Conservation (phyloP, 2,329 filamentous ascomycete genomes). For the Mycosphaerella arachidis region DNA sequence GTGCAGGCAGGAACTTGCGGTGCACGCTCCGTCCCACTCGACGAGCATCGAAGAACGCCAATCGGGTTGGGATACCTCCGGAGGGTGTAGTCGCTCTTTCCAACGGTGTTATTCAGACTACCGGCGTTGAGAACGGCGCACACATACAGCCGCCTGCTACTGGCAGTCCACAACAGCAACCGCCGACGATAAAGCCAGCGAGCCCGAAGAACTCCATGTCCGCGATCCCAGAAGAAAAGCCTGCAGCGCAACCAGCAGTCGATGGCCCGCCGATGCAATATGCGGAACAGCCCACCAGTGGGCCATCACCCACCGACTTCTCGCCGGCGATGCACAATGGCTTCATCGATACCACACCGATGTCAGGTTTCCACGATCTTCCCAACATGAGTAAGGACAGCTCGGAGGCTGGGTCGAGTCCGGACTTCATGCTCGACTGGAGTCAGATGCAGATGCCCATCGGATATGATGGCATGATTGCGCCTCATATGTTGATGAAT, state of each 20-base stretch:
- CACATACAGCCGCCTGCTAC: constrained; percentile 5
- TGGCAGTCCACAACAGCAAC: constrained; percentile 4
- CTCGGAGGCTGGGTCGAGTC: constrained; percentile 41
- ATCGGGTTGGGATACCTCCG: constrained; percentile 31
- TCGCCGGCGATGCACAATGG: constrained; percentile 21
- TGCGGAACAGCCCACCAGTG: constrained; percentile 39
- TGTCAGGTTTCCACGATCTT: constrained; percentile 47
- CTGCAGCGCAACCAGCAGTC: constrained; percentile 17
- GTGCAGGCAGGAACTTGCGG: constrained; percentile 46
- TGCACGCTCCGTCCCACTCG: constrained; percentile 47
- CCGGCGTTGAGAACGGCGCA: constrained; percentile 15
- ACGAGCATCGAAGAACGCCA: constrained; percentile 43
- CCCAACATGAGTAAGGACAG: constrained; percentile 35
- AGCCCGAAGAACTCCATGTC: constrained; percentile 26
- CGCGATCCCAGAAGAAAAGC: constrained; percentile 29
- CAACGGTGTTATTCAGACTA: constrained; percentile 19
- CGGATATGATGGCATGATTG: constrained; percentile 41
- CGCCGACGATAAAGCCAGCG: constrained; percentile 32
- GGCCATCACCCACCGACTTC: constrained; percentile 25
- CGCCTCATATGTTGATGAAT: constrained; percentile 44
- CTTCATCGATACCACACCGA: constrained; percentile 42
- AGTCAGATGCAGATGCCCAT: constrained; percentile 43
- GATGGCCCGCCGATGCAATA: constrained; percentile 38
- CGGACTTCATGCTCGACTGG: constrained; percentile 49
- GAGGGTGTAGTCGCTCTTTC: constrained; percentile 27